phyloP scores from a whole-genome alignment of 441 rosid genomes.

The Rhodomyrtus psidioides region DNA sequence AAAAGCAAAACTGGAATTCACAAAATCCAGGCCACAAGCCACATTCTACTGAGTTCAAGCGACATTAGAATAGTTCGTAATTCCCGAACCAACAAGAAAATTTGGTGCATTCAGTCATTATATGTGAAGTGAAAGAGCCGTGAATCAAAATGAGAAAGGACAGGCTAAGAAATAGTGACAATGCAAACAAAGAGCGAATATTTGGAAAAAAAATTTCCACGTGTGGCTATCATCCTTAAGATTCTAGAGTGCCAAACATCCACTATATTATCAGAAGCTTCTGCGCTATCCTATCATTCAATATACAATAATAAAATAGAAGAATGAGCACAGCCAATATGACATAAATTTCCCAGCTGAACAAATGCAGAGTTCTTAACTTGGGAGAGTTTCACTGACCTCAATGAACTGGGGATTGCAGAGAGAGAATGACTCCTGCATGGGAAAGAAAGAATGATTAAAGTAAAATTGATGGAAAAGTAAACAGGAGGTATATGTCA shows the following conservation, averaged over 20 bases:
- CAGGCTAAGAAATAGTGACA: background rate
- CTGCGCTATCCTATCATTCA: background rate
- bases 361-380: background rate
- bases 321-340: background rate
- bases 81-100: background rate
- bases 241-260: background rate
- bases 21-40: background rate
- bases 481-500: background rate
- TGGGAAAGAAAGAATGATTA: background rate
- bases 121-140: background rate
- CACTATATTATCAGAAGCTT: background rate
- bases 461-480: background rate
- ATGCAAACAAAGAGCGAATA: background rate
- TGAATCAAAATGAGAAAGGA: background rate
- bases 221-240: background rate
- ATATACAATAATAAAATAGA: background rate
- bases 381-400: constrained; percentile 28
- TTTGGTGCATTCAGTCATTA: background rate
- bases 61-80: background rate
- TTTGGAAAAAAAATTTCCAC: background rate
- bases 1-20: background rate
- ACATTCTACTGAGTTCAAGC: background rate
- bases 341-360: background rate
- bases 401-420: constrained; percentile 72
- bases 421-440: constrained; percentile 77